These are phyloP conservation scores for Aspergillus thermomutatus DNA, from an alignment of 2,329 filamentous ascomycete genomes.

Conservation along the genomic window DNA sequence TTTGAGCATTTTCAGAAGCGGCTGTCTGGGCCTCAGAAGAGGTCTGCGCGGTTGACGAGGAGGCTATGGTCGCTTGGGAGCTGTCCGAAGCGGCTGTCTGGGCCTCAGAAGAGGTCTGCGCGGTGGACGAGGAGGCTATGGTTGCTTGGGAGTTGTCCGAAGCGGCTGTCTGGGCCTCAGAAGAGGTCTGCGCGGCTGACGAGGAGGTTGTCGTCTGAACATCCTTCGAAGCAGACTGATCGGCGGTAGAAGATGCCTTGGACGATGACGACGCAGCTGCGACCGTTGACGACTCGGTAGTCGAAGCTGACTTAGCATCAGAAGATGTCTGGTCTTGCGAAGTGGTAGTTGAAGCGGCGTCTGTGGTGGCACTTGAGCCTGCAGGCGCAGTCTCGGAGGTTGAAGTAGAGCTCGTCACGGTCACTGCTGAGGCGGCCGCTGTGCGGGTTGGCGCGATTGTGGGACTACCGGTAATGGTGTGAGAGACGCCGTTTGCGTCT, in stretches of 20 bases:
- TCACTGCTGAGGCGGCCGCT: not conserved
- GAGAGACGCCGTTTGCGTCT: constrained; percentile 20
- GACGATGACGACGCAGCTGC: not conserved
- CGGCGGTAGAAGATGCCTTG: not conserved
- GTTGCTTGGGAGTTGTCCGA: too few species aligned
- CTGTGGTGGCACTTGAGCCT: not conserved
- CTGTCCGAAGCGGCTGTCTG: not conserved
- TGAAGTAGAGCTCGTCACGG: not conserved
- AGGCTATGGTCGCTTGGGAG: too few species aligned
- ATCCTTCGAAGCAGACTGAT: not conserved
- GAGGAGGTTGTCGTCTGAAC: not conserved
- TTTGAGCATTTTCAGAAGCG: not conserved
- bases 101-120: not conserved
- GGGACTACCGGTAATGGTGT: constrained; percentile 17
- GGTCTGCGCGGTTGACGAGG: not conserved
- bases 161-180: not conserved
- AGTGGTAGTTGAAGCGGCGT: not conserved
- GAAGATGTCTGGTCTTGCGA: not conserved
- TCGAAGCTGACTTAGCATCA: not conserved
- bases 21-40: not conserved
- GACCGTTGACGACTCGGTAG: not conserved
- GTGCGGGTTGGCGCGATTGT: constrained; percentile 1
- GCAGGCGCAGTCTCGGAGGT: not conserved
- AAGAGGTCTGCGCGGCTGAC: not conserved
- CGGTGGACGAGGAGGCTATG: not conserved